A percentile compares a stretch with the other conserved stretches of the same genome.
Evolutionary conservation across 768 basidiomycete species (phyloP).

Genomic region (Cystobasidium tubakii): DNA sequence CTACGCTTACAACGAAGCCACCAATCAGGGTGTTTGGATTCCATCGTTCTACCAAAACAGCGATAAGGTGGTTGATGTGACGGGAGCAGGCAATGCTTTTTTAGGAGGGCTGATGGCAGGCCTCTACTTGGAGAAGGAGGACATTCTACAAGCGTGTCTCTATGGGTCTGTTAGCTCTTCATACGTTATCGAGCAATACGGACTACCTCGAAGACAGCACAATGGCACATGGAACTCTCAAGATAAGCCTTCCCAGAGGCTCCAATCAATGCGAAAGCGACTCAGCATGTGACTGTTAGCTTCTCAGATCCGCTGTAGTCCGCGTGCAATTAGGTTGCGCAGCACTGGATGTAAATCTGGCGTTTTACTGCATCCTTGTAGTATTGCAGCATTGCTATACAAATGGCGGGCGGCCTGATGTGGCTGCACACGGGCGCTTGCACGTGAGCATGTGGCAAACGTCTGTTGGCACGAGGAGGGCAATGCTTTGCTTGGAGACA

Average conservation of each 20-base stretch:
- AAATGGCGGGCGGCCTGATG: too few species aligned
- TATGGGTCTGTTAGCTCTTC: constrained; percentile 20
- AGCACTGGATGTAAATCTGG: too few species aligned
- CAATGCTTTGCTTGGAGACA: too few species aligned
- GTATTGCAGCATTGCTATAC: too few species aligned
- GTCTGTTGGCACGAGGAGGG: too few species aligned
- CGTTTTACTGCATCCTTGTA: too few species aligned
- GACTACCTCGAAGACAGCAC: background rate
- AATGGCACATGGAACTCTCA: constrained; percentile 23
- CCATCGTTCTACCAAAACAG: constrained; percentile 6
- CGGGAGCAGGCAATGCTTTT: constrained; percentile 32
- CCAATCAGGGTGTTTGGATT: background rate
- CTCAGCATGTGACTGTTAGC: background rate
- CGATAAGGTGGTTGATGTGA: constrained; percentile 18
- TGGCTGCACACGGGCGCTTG: too few species aligned
- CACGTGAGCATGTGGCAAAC: too few species aligned
- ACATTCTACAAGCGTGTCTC: constrained; percentile 17
- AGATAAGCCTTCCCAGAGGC: constrained; percentile 9
- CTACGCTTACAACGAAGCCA: background rate
- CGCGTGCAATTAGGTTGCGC: too few species aligned
- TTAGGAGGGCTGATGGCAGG: constrained; percentile 28
- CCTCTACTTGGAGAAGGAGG: background rate
- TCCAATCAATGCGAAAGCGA: constrained; percentile 10
- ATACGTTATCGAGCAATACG: constrained; percentile 29
- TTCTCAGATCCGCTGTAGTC: too few species aligned